Percentiles rank a stretch among this genome's conserved stretches.
Conservation (phyloP, 2,329 filamentous ascomycete genomes). For the Ceratocystis variospora region DNA sequence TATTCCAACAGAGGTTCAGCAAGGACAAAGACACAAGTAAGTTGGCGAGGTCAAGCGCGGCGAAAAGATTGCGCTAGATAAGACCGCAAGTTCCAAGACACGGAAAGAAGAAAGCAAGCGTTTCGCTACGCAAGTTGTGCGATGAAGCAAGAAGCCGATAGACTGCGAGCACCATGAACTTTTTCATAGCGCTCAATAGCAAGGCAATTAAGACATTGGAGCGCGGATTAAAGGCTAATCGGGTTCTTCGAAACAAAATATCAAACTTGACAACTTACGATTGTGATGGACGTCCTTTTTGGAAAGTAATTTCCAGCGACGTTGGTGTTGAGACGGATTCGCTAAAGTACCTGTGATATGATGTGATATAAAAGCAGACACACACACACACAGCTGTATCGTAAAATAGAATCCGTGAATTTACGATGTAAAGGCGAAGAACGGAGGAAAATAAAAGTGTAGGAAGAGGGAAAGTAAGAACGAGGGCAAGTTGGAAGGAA, state of each 20-base stretch:
- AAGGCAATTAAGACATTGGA: neutral
- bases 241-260: neutral
- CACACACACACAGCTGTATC: too few species aligned
- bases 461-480: neutral
- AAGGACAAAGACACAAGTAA: neutral
- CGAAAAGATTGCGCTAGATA: neutral
- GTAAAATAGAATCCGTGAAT: too few species aligned
- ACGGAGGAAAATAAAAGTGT: neutral
- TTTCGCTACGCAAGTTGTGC: neutral
- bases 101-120: neutral
- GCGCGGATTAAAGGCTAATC: neutral
- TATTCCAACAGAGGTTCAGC: neutral
- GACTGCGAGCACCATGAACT: neutral
- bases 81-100: neutral
- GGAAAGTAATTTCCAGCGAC: neutral
- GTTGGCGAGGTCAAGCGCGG: neutral
- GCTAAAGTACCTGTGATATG: neutral
- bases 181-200: neutral
- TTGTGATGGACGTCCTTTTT: neutral
- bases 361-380: too few species aligned
- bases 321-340: neutral
- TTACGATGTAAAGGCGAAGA: neutral
- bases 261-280: neutral
- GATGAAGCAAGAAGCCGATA: conserved; percentile 6
- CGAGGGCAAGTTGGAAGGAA: neutral